Evolutionary conservation across 1,284 basidiomycete genomes (phyloP), one percentile per base, ranked within the genome.

Genomic region (Xerocomus minutiporus): DNA sequence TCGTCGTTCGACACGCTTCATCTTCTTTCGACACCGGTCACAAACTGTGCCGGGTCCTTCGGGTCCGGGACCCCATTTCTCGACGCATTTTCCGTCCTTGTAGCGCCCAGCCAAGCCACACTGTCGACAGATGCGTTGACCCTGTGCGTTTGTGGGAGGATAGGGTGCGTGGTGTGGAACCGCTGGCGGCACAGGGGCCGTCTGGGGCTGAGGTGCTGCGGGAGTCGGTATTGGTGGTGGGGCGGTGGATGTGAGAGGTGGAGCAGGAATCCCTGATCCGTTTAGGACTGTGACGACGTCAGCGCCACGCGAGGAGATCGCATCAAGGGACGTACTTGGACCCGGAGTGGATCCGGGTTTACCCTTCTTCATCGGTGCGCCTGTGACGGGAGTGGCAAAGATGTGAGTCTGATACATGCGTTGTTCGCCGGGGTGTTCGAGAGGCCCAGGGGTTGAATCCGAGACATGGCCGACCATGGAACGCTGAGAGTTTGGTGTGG

Each of bases 11-110:
- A 88, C 84, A 2, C 88, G 81, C 71, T 89, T 89, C 88, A 90
- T 90, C 70, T 91, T 90, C 71, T 91, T 91, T 50, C 88, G 78
- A 69, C 88, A 89, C 77, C 86, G 73, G 74, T 91, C 88, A 63
- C 88, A 91, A 0, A 91, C 88, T 0, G 88, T 91, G 23, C 88
- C 88, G 41, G 87, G 87, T 0, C 88, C 88, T 69, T 85, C 80
- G 46, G 88, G 88, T 2, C 88, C 88, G 13, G 88, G 88, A 3
- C 88, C 88, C 88, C 88, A 91, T 67, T 91, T 91, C 64, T 91
- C 88, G 42, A 91, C 86, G 62, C 88, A 91, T 63, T 89, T 90
- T 15, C 84, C 84, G 12, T 91, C 88, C 72, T 90, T 91, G 73
- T 90, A 90, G 1, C 88, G 72, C 0, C 82, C 82, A 1, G 80